Base-by-base conservation (phyloP, 305 asterid genomes). In the Solanum hybrid region DNA sequence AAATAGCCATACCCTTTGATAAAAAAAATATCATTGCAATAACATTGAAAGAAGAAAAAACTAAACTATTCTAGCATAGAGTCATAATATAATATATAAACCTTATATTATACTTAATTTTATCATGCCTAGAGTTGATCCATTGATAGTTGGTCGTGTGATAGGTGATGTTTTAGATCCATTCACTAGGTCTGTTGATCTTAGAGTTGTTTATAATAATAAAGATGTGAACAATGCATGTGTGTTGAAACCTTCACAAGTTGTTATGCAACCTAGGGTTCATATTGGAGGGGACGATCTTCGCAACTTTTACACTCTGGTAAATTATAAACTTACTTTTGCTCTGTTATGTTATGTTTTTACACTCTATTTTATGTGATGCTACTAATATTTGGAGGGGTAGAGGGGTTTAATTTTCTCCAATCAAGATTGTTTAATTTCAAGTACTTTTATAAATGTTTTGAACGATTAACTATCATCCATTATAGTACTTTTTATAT, bases 131-230 rank as follows among this genome's bases (percentile, higher is more conserved):
- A 71, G 79, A 20, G 71, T 40, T n/a, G 87, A 88, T 36, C 87
- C 90, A 29, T 72, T 88, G 29, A 11, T 88, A 24, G 79, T 88
- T 35, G 90, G 90, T n/a, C 35, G 87, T 60, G 90, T 88, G 27
- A 12, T 88, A n/a, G 90, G 90, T 7, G 90, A 88, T 35, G 90
- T 88, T 79, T 64, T 88, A 64, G 90, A 88, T 35, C 90, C 90
- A 34, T 88, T 88, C 36, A 60, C 79, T 7, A 88, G 32, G 36
- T 88, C 90, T 10, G 82, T 88, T 27, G 79, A 35, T 34, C 79
- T 88, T 36, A 56, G 90, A 6, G 90, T 88, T 26, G 60, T 17
- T 64, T 88, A 79, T 40, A 56, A 24, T 85, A 79, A 60, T 80
- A 88, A 69, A 46, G 87, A 88, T 32, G 27, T 88, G 10, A 78